phyloP scores from a whole-genome alignment of 139 green algal genomes.

The Trebouxia sp. region DNA sequence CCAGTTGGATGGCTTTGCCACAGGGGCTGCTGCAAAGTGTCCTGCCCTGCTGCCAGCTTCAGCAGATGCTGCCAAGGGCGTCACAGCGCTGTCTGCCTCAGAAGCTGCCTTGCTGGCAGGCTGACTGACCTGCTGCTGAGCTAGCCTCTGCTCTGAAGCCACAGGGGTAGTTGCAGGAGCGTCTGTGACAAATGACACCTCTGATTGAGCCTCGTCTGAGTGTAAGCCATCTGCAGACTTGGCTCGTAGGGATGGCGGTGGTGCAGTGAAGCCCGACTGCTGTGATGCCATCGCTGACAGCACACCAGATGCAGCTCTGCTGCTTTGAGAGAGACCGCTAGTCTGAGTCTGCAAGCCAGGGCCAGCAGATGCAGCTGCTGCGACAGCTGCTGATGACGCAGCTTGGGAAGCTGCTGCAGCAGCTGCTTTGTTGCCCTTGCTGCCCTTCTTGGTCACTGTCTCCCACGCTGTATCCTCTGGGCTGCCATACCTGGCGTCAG shows the following conservation, averaged over 20 bases:
- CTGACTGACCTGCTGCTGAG: background rate
- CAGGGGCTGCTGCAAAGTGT: background rate
- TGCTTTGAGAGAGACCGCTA: background rate
- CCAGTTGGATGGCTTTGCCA: background rate
- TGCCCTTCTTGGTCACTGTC: conserved; percentile 17
- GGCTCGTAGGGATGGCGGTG: background rate
- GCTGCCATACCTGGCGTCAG: background rate
- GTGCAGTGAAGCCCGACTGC: background rate
- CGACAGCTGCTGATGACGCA: background rate
- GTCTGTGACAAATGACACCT: too few species aligned
- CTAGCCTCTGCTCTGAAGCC: background rate
- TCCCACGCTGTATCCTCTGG: conserved; percentile 12
- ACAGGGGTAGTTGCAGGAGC: too few species aligned
- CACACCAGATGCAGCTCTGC: background rate
- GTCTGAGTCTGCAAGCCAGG: background rate
- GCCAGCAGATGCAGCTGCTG: background rate
- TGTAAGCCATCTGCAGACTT: too few species aligned
- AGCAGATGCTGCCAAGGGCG: background rate
- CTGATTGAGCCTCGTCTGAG: background rate
- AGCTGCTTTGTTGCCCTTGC: background rate
- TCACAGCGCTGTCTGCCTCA: background rate
- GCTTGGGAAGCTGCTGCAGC: background rate
- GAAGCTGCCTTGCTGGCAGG: background rate
- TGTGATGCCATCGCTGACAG: background rate
- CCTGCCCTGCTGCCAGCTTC: background rate